These are phyloP conservation scores for Massarina eburnea DNA, from an alignment of 2,329 filamentous ascomycete genomes.

Conservation along the genomic window DNA sequence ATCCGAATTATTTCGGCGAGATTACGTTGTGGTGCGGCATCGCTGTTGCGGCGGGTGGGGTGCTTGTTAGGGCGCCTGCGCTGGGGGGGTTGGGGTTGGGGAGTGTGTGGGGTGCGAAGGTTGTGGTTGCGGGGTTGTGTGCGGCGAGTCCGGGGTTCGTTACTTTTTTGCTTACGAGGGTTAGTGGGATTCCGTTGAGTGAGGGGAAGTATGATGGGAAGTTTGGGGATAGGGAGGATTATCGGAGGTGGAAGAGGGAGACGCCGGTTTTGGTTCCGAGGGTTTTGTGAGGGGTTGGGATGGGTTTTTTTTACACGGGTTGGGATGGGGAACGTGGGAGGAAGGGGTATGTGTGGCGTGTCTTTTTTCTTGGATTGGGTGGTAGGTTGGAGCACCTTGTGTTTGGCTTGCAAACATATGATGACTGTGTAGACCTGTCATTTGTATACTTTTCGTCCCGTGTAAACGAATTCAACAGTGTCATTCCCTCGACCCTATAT, in stretches of 20 bases:
- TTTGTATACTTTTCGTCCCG: too few relatives aligned
- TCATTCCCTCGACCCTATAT: too few relatives aligned
- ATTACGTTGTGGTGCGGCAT: conserved; percentile 69
- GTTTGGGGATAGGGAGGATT: conserved; percentile 65
- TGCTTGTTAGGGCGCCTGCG: conserved; percentile 57
- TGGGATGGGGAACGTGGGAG: background rate
- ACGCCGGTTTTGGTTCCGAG: conserved; percentile 67
- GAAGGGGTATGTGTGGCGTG: background rate
- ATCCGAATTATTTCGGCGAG: conserved; percentile 76
- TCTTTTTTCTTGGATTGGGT: background rate
- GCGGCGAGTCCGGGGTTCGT: conserved; percentile 66
- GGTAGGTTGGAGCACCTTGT: too few relatives aligned
- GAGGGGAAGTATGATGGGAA: conserved; percentile 69
- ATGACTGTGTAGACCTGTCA: too few relatives aligned
- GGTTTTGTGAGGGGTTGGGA: conserved; percentile 42
- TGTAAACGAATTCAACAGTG: too few relatives aligned
- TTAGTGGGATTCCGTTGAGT: conserved; percentile 66
- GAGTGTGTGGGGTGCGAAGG: conserved; percentile 43
- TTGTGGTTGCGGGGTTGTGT: conserved; percentile 53
- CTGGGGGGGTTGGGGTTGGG: conserved; percentile 60
- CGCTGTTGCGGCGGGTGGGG: conserved; percentile 60
- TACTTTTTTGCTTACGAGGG: conserved; percentile 63
- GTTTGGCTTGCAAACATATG: too few relatives aligned
- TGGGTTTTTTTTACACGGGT: too few relatives aligned
- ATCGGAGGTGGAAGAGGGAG: conserved; percentile 67